Conservation (phyloP, 177 flowering plant genomes). For the Tripterygium wilfordii region DNA sequence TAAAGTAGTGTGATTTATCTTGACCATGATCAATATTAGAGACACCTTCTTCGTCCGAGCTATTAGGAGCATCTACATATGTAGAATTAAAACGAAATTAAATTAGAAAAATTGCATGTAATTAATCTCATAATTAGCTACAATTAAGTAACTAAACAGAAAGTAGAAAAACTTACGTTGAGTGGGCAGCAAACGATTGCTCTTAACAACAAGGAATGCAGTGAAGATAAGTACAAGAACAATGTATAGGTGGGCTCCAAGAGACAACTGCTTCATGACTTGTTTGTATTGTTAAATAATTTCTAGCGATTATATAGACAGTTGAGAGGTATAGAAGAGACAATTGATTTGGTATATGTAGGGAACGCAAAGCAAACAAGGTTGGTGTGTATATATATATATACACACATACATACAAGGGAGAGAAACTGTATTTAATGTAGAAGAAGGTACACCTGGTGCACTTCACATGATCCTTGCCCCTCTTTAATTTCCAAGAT, state of each 20-base stretch:
- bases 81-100: no score
- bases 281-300: not conserved
- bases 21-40: slow-evolving; percentile 5
- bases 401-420: not conserved
- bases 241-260: slow-evolving; percentile 9
- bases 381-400: not conserved
- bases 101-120: no score
- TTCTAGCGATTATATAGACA: not conserved
- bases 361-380: no score
- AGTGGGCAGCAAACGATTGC: slow-evolving; percentile 26
- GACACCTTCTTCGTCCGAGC: slow-evolving; percentile 5
- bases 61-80: slow-evolving; percentile 5
- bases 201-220: slow-evolving; percentile 1
- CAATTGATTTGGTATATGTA: no score
- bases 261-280: slow-evolving; percentile 15
- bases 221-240: slow-evolving; percentile 19
- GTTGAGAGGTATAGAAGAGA: no score
- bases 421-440: slow-evolving; percentile 35
- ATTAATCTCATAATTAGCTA: no score
- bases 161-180: slow-evolving; percentile 14
- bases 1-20: no score
- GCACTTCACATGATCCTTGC: slow-evolving; percentile 61
- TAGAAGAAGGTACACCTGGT: slow-evolving; percentile 20
- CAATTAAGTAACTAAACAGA: not conserved
- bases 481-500: slow-evolving; percentile 22